These are phyloP conservation scores for Trypanosoma mega DNA, from an alignment of 208 protist species.

Conservation along the genomic window DNA sequence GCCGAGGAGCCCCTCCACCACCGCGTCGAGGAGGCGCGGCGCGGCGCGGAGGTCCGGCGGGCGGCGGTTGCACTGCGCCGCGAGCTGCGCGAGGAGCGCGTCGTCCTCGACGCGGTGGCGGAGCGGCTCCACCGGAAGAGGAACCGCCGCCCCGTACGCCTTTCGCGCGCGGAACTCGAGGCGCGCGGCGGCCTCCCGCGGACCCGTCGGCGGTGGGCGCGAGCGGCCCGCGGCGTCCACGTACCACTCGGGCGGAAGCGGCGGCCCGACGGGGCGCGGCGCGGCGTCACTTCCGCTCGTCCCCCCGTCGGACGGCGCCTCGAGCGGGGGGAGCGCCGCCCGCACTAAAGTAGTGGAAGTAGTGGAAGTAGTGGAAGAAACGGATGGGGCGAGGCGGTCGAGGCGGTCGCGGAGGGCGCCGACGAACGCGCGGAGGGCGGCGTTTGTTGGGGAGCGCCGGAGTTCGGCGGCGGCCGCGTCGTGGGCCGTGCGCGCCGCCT, in stretches of 20 bases:
- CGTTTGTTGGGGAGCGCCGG: conserved; percentile 33
- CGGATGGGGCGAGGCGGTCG: conserved; percentile 43
- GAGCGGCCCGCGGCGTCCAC: conserved; percentile 66
- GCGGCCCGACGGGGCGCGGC: conserved; percentile 35
- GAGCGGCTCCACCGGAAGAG: conserved; percentile 31
- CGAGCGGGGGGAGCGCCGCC: neutral
- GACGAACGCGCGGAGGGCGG: conserved; percentile 47
- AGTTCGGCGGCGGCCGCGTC: conserved; percentile 38
- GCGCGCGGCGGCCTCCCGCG: conserved; percentile 46
- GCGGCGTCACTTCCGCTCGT: neutral
- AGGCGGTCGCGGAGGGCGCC: conserved; percentile 53
- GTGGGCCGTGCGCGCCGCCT: conserved; percentile 44
- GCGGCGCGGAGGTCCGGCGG: conserved; percentile 44
- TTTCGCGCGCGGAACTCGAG: conserved; percentile 70
- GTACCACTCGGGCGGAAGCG: conserved; percentile 69
- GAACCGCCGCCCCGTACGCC: conserved; percentile 67
- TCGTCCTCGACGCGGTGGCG: conserved; percentile 38
- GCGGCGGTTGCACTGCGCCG: conserved; percentile 46
- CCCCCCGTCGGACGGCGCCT: conserved; percentile 3
- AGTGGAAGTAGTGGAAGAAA: too few relatives aligned
- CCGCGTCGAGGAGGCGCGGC: conserved; percentile 44
- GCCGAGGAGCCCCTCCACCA: conserved; percentile 60
- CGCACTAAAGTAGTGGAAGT: too few relatives aligned
- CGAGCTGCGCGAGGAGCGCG: conserved; percentile 44
- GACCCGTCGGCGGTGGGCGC: conserved; percentile 36